These are phyloP conservation scores for Suaeda aralocaspica DNA, from an alignment of 148 eudicot genomes.

Conservation along the genomic window DNA sequence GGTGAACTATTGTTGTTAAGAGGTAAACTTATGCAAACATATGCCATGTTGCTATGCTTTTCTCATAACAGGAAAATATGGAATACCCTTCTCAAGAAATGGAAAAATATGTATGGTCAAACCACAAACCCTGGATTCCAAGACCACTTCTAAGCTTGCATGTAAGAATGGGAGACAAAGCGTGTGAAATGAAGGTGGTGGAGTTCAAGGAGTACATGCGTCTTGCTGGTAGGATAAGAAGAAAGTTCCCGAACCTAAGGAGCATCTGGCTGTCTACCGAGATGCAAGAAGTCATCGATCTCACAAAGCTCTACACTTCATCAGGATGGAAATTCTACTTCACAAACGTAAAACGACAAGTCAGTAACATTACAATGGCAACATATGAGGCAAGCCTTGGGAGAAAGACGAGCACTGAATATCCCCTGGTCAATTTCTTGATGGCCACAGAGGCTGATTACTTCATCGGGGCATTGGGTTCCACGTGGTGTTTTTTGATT, in stretches of 20 bases:
- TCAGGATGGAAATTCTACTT: slow-evolving; percentile 72
- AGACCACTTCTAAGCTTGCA: slow-evolving; percentile 86
- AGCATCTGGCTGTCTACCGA: slow-evolving; percentile 91
- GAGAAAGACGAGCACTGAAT: slow-evolving; percentile 79
- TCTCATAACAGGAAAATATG: slow-evolving; percentile 30
- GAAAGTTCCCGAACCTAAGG: slow-evolving; percentile 59
- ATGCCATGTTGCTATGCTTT: background rate
- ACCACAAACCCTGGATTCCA: slow-evolving; percentile 81
- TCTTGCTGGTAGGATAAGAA: slow-evolving; percentile 57
- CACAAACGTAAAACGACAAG: slow-evolving; percentile 67
- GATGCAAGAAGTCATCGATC: slow-evolving; percentile 85
- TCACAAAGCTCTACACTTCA: slow-evolving; percentile 39
- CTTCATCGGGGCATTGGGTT: slow-evolving; percentile 90
- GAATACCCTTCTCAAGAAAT: slow-evolving; percentile 33
- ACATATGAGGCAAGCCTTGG: slow-evolving; percentile 88
- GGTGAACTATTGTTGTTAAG: too few species aligned
- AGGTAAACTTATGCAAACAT: too few species aligned
- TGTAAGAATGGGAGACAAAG: slow-evolving; percentile 97
- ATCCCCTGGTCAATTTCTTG: slow-evolving; percentile 90
- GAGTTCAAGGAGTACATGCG: slow-evolving; percentile 74
- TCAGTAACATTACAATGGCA: slow-evolving; percentile 76
- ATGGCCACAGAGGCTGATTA: slow-evolving; percentile 88
- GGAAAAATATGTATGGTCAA: slow-evolving; percentile 80
- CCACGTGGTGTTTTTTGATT: slow-evolving; percentile 87
- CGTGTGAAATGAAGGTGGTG: slow-evolving; percentile 84